phyloP scores from a whole-genome alignment of 2,329 filamentous ascomycete species.

The Claviceps sp. region DNA sequence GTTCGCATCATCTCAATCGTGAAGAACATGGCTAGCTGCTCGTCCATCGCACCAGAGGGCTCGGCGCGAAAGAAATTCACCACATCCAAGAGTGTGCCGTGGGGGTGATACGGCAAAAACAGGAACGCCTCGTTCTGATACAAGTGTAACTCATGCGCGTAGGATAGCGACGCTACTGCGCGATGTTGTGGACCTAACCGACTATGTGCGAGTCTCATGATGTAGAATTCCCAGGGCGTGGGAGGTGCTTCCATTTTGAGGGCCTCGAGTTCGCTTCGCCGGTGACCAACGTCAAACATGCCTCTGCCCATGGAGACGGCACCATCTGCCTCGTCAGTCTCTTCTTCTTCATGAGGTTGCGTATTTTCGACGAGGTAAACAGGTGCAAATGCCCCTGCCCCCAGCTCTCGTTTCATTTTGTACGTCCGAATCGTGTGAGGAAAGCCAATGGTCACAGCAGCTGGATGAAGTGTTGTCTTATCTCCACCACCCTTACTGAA shows the following conservation, averaged over 20 bases:
- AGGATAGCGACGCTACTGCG: conserved; percentile 62
- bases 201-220: conserved; percentile 69
- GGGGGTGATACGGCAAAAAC: conserved; percentile 72
- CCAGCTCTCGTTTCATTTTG: conserved; percentile 70
- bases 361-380: conserved; percentile 81
- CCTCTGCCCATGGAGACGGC: conserved; percentile 46
- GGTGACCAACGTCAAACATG: conserved; percentile 40
- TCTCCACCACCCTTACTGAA: conserved; percentile 44
- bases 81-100: conserved; percentile 89
- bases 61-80: conserved; percentile 76
- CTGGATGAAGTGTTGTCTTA: conserved; percentile 42
- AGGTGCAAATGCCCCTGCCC: conserved; percentile 85
- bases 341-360: conserved; percentile 29
- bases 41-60: conserved; percentile 66
- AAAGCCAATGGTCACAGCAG: conserved; percentile 55
- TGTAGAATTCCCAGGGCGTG: conserved; percentile 89
- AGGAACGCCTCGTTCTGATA: conserved; percentile 85
- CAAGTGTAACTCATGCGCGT: conserved; percentile 80
- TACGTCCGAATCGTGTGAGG: conserved; percentile 54
- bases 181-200: conserved; percentile 61
- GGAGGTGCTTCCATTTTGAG: conserved; percentile 91
- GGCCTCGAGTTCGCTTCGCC: conserved; percentile 55
- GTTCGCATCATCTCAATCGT: conserved; percentile 81
- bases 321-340: conserved; percentile 28
- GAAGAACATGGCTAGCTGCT: conserved; percentile 90